Base-by-base conservation (phyloP, 2,329 filamentous ascomycete genomes). In the Lecanosticta acicola region DNA sequence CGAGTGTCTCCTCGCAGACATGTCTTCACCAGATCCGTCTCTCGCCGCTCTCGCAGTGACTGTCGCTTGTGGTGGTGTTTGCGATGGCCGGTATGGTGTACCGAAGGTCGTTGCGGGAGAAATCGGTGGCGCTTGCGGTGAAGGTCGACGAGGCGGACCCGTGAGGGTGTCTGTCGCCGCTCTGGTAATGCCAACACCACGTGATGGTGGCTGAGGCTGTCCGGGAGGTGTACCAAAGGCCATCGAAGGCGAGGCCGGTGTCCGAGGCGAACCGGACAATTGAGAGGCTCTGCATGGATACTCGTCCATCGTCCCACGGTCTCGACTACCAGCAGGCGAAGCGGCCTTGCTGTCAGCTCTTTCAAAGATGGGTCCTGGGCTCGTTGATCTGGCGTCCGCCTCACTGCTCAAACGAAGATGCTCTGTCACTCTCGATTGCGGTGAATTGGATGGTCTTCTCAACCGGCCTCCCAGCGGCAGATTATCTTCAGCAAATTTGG, bases 391-490 rank as follows among this genome's bases (percentile, higher is more conserved):
- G 2, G 35, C 41, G 26, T 34, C 41, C 16, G 3, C 14, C 19
- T 42, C 40, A 20, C 26, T 18, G 18, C 14, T 26, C 14, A 10
- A 13, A 5, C 43, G 32, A 21, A 46, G 33, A n/a, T 40, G 38
- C 32, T 46, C 43, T 9, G 43, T 41, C 7, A 41, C 18, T 18
- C 20, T 46, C 17, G 19, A 9, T 21, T 32, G 33, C 41, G 43
- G 43, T 37, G 38, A 46, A 9, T 20, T 46, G 4, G 38, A 36
- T 32, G 49, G 40, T 32, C 24, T 51, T 21, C 48, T 36, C 17
- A 46, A 44, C 26, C 41, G 44, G 8, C 48, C 51, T 18, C 51
- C 48, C 3, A 49, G 21, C 18, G 51, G 49, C n/a, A 51, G 26
- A 5, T 18, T 21, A 13, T 45, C 38, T 24, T 29, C 24, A 5